These are phyloP conservation scores for Agaricales sp. DNA, from an alignment of 1,284 basidiomycete genomes.

Conservation along the genomic window DNA sequence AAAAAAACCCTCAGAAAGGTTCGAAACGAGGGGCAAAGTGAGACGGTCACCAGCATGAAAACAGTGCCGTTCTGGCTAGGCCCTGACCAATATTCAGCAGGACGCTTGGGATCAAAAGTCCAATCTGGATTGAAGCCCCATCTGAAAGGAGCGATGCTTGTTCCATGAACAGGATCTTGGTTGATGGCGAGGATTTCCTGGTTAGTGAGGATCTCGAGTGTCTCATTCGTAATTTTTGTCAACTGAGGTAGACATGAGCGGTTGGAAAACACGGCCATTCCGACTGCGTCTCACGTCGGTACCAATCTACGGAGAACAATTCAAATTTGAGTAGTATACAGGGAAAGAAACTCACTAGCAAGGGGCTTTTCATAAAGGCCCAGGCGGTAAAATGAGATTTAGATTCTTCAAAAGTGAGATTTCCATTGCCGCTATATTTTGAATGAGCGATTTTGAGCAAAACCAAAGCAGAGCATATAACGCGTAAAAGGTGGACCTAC, in stretches of 20 bases:
- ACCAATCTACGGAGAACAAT: slow-evolving; percentile 12
- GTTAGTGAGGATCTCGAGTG: slow-evolving; percentile 48
- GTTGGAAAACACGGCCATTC: not conserved
- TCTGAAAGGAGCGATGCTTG: slow-evolving; percentile 50
- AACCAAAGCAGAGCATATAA: not conserved
- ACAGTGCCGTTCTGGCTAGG: slow-evolving; percentile 42
- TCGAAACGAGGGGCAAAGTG: not conserved
- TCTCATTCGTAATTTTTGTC: slow-evolving; percentile 32
- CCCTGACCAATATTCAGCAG: slow-evolving; percentile 53
- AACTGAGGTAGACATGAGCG: slow-evolving; percentile 25
- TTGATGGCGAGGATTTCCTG: slow-evolving; percentile 58
- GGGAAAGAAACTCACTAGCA: slow-evolving; percentile 23
- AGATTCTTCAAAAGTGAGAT: slow-evolving; percentile 28
- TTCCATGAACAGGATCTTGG: slow-evolving; percentile 54
- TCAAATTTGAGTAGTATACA: not conserved
- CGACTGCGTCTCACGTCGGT: slow-evolving; percentile 26
- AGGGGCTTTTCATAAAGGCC: slow-evolving; percentile 37
- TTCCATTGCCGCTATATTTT: slow-evolving; percentile 28
- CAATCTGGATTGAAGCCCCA: slow-evolving; percentile 55
- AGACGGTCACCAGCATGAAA: slow-evolving; percentile 38
- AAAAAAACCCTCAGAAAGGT: slow-evolving; percentile 3
- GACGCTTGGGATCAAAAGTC: slow-evolving; percentile 35
- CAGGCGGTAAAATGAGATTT: slow-evolving; percentile 40
- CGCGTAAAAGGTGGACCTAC: slow-evolving; percentile 12
- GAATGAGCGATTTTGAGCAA: not conserved